Base-by-base conservation (phyloP, 805 yeast genomes). In the Saturnispora kantuleensis region DNA sequence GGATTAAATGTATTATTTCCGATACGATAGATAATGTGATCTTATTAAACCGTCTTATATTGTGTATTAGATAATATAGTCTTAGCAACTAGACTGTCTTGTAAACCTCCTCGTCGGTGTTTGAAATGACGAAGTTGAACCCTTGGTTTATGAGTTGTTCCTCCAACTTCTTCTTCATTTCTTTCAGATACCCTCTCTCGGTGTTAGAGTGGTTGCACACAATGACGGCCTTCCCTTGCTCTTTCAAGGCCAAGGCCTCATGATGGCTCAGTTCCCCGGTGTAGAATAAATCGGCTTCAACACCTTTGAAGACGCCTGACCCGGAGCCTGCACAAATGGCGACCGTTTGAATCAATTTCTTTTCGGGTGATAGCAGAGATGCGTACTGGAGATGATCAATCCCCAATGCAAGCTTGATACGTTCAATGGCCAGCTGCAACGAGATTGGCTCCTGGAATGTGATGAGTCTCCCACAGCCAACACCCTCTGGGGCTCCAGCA, bases 281-380 rank as follows among this genome's bases (percentile, higher is more conserved):
- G 55, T 79, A 75, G 58, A 74, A 83, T 35, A 88, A 67, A 55
- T 93, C 97, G 0, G 77, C 77, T 1, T 48, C 34, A 2, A 72
- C 70, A 0, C 79, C 79, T 41, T 69, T 68, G 63, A 87, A 80
- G 1, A 89, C 86, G 1, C 81, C 71, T 3, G 84, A 81, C 0
- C 98, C 97, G 2, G 96, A 84, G 0, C 99, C 99, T 3, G 98
- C 97, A 63, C 99, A 93, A 12, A 93, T 61, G 0, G 97, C 97
- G 17, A 88, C 67, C 0, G 75, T 71, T 18, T 60, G 62, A 43
- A 87, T 70, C 17, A 10, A 5, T 12, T 38, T 35, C 3, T 48
- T 48, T 5, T 63, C 64, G 28, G 53, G 57, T 45, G 60, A 51
- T 36, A 58, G 57, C 2, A 50, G 59, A 0, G 67, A 56, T 2